Evolutionary conservation across 441 rosid genomes (phyloP), one percentile per base, ranked within the genome.

Genomic region (Iberis amara): DNA sequence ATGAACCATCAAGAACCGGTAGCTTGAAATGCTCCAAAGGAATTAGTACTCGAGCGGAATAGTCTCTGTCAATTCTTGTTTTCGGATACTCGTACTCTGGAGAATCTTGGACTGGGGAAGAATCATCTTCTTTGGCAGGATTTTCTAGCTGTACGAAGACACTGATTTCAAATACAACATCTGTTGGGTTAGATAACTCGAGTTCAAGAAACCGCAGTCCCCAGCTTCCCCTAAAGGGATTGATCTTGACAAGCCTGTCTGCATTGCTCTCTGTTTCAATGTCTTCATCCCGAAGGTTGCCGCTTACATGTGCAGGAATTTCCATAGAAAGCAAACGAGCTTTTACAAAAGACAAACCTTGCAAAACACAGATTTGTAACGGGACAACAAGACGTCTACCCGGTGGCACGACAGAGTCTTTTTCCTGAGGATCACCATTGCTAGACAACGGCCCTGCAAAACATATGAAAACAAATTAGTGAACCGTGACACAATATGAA

Each of bases 151-250:
- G 92, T 57, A 92, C 92, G 3, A 80, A 86, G 51, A 92, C 95
- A 11, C 84, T 74, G 39, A 82, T 80, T 63, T 92, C 97, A 66
- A 92, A 89, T 54, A 84, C 96, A 35, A 89, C 85, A 40, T 86
- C 96, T 26, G 99, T 89, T 36, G 99, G 97, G 67, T 89, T 92
- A 35, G 81, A 80, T 72, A 92, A 56, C 79, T 92, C 99, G 28
- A 92, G 79, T 68, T 92, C 99, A 24, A 92, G 87, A 72, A 92
- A 86, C 30, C 92, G 90, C 7, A 92, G 68, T 24, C 99, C 97
- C 99, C 99, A 89, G 68, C 99, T 92, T 68, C 99, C 99, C 73
- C 97, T 76, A 47, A 78, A 84, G 46, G 95, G 97, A 71, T 92
- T 86, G 31, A 89, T 89, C 65, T 86, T 92, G 60, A 86, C 84